phyloP scores from a whole-genome alignment of 2,329 filamentous ascomycete genomes.

The Scedosporium apiospermum region DNA sequence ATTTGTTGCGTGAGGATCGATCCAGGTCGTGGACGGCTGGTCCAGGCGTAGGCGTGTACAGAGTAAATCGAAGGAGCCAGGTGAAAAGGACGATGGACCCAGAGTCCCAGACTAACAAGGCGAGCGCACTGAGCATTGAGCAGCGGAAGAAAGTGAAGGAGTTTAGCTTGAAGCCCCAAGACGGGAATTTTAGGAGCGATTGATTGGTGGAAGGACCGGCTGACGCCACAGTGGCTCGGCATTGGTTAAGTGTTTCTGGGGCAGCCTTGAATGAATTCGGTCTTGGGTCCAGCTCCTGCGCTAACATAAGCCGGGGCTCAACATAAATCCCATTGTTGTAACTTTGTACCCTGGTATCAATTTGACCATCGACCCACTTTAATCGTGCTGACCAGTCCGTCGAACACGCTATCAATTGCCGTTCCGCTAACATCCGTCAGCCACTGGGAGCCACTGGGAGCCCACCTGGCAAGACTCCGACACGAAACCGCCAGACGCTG shows the following conservation, averaged over 20 bases:
- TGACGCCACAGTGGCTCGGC: constrained; percentile 5
- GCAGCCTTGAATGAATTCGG: not conserved
- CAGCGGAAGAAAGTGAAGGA: not conserved
- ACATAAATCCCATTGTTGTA: too few relatives aligned
- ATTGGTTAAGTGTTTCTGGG: not conserved
- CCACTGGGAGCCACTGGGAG: not conserved
- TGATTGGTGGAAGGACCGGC: not conserved
- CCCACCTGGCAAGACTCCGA: not conserved
- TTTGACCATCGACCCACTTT: not conserved
- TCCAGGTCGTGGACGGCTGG: not conserved
- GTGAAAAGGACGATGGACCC: too few relatives aligned
- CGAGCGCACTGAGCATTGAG: too few relatives aligned
- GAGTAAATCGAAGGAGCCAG: too few relatives aligned
- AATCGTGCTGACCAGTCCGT: not conserved
- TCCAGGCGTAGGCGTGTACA: not conserved
- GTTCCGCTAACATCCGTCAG: not conserved
- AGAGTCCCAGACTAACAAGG: too few relatives aligned
- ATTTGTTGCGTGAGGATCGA: not conserved
- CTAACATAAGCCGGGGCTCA: not conserved
- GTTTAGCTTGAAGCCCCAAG: too few relatives aligned
- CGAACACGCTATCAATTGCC: not conserved
- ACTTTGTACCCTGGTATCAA: too few relatives aligned
- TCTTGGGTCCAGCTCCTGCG: not conserved
- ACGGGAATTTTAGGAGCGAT: not conserved
- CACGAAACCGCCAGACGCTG: not conserved